A percentile compares a stretch with the other conserved stretches of the same genome.
phyloP scores from a whole-genome alignment of 208 protist species.

The Acanthamoeba royreba region DNA sequence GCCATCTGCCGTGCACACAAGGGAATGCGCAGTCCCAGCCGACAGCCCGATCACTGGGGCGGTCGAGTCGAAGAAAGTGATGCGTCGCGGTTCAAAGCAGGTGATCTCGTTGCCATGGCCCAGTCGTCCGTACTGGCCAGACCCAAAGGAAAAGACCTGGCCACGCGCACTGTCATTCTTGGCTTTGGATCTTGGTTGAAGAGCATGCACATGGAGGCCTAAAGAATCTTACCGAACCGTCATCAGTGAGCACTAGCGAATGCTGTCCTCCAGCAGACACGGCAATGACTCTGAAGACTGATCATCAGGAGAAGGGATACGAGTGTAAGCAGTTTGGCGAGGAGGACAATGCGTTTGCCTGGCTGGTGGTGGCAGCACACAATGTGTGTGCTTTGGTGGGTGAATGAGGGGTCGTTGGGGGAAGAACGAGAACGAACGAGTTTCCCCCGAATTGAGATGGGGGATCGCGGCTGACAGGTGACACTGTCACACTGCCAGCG shows the following conservation, averaged over 20 bases:
- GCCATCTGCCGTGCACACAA: not conserved
- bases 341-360: too few relatives aligned
- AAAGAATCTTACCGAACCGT: not conserved
- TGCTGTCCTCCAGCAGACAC: not conserved
- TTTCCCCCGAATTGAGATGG: too few relatives aligned
- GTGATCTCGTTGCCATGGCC: not conserved
- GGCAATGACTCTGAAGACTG: not conserved
- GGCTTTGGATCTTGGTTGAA: too few relatives aligned
- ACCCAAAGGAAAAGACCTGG: not conserved
- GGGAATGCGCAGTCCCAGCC: not conserved
- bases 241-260: not conserved
- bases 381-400: too few relatives aligned
- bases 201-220: too few relatives aligned
- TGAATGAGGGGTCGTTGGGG: too few relatives aligned
- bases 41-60: not conserved
- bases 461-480: too few relatives aligned
- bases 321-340: too few relatives aligned
- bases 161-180: too few relatives aligned
- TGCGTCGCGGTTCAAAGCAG: not conserved
- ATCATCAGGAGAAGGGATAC: not conserved
- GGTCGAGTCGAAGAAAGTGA: not conserved
- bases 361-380: too few relatives aligned
- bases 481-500: too few relatives aligned
- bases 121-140: not conserved
- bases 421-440: too few relatives aligned